Conservation (phyloP, 1,139 yeast genomes). For the Hansenula lynferdii region DNA sequence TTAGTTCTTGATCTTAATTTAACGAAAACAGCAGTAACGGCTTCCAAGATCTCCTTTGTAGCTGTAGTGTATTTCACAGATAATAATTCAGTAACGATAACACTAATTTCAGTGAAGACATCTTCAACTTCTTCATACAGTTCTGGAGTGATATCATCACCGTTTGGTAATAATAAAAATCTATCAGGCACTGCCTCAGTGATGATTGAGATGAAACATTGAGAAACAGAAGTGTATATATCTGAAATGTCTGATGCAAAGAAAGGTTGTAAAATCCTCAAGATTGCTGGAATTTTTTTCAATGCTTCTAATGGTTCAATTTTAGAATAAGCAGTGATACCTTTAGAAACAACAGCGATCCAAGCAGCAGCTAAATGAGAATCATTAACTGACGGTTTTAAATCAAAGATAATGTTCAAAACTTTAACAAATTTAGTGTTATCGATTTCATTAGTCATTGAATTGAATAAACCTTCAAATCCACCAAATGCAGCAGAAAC, state of each 20-base stretch:
- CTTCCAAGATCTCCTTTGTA: slow-evolving; percentile 68
- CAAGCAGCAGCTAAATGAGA: slow-evolving; percentile 87
- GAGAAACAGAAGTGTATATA: slow-evolving; percentile 74
- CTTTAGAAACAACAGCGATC: slow-evolving; percentile 93
- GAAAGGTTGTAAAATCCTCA: slow-evolving; percentile 54
- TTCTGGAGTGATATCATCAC: slow-evolving; percentile 34
- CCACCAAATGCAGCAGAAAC: slow-evolving; percentile 81
- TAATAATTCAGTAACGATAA: slow-evolving; percentile 52
- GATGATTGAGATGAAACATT: slow-evolving; percentile 76
- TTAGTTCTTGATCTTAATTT: slow-evolving; percentile 64
- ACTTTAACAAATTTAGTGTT: slow-evolving; percentile 58
- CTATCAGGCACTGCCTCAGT: slow-evolving; percentile 62
- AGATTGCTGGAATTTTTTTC: slow-evolving; percentile 48
- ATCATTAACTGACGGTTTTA: slow-evolving; percentile 80
- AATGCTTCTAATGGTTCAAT: slow-evolving; percentile 58
- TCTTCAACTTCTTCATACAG: slow-evolving; percentile 55
- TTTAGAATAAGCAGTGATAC: slow-evolving; percentile 61
- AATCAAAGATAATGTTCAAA: slow-evolving; percentile 66
- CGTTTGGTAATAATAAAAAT: slow-evolving; percentile 48
- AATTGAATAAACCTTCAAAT: slow-evolving; percentile 77
- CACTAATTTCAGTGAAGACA: slow-evolving; percentile 49
- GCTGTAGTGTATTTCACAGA: slow-evolving; percentile 75
- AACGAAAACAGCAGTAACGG: slow-evolving; percentile 58
- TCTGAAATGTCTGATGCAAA: slow-evolving; percentile 64
- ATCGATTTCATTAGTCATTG: slow-evolving; percentile 65